phyloP scores from a whole-genome alignment of 306 rosid genomes.

The peach (Prunus persica) region Prunus_persica_NCBIv2 NC_034016.1:2591001-2591500 shows the following conservation, averaged over 20 bases:
- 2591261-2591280: not conserved
- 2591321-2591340: not conserved
- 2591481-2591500: conserved; percentile 2
- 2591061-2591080: conserved; percentile 15
- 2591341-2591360: not conserved
- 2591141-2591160: conserved; percentile 33
- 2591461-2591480: not conserved
- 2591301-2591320: not conserved
- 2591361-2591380: not conserved
- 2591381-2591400: conserved; percentile 6
- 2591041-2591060: conserved; percentile 47
- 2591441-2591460: not conserved
- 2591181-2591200: not conserved
- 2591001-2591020: conserved; percentile 52
- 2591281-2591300: not conserved
- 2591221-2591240: conserved; percentile 26
- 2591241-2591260: conserved; percentile 26
- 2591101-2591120: conserved; percentile 29
- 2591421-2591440: not conserved
- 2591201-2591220: conserved; percentile 25
- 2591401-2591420: not conserved
- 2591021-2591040: conserved; percentile 56
- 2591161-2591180: conserved; percentile 14
- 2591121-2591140: conserved; percentile 20
- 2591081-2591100: conserved; percentile 30